Conservation (phyloP, 2,329 filamentous ascomycete species). For the Apiospora arundinis region DNA sequence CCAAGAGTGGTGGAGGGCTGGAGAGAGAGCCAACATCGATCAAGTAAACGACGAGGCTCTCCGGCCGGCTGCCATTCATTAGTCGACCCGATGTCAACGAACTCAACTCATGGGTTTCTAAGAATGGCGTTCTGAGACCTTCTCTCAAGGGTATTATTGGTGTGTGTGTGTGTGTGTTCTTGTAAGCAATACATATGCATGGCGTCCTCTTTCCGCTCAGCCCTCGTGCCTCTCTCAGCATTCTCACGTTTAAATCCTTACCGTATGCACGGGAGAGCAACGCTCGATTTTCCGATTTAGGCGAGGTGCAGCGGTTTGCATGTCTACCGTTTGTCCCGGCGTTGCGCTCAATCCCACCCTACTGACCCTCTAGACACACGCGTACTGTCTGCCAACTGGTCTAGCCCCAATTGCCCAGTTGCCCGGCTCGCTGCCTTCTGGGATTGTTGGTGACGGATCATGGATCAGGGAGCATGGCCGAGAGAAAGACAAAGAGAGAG, state of each 20-base stretch:
- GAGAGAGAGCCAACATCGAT: not conserved
- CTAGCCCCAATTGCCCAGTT: conserved; percentile 1
- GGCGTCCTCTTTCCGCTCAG: not conserved
- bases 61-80: not conserved
- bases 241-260: not conserved
- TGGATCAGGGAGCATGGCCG: too few relatives aligned
- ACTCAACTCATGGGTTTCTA: not conserved
- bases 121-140: too few relatives aligned
- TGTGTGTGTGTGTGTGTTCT: not conserved
- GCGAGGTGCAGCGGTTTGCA: conserved; percentile 15
- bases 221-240: not conserved
- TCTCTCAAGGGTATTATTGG: too few relatives aligned
- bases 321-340: conserved; percentile 9
- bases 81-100: not conserved
- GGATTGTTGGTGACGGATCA: not conserved
- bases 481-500: not conserved
- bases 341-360: not conserved
- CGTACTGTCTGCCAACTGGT: not conserved
- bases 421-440: not conserved
- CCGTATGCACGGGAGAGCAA: conserved; percentile 15
- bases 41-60: not conserved
- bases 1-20: too few relatives aligned
- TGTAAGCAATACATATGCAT: not conserved
- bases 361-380: not conserved
- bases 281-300: conserved; percentile 14